Percentiles rank a stretch among this genome's conserved stretches.
These are phyloP conservation scores for Mixia osmundae DNA, from an alignment of 1,284 basidiomycete species.

Conservation along the genomic window DNA sequence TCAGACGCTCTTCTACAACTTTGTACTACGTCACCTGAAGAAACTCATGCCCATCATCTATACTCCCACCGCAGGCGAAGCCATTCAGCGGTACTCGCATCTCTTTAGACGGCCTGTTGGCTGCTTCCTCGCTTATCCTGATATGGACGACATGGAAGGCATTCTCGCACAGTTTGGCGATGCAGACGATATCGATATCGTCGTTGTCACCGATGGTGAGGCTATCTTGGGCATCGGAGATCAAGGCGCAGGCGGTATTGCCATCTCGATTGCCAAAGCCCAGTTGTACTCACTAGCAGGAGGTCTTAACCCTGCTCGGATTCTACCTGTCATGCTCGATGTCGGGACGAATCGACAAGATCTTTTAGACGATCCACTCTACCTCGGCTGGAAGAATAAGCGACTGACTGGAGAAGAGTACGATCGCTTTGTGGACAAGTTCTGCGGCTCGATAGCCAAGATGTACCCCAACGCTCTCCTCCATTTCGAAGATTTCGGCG, in stretches of 20 bases:
- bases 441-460: slow-evolving; percentile 29
- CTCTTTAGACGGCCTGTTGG: slow-evolving; percentile 50
- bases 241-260: slow-evolving; percentile 42
- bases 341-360: slow-evolving; percentile 69
- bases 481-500: slow-evolving; percentile 51
- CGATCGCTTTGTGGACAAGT: slow-evolving; percentile 44
- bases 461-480: slow-evolving; percentile 31
- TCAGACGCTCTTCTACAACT: slow-evolving; percentile 41
- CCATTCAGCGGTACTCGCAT: slow-evolving; percentile 55
- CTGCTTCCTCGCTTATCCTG: slow-evolving; percentile 38
- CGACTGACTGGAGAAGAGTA: slow-evolving; percentile 42
- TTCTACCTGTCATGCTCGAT: slow-evolving; percentile 61
- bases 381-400: slow-evolving; percentile 48
- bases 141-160: slow-evolving; percentile 45
- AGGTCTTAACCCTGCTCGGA: slow-evolving; percentile 45
- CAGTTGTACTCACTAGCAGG: slow-evolving; percentile 68
- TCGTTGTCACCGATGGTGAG: slow-evolving; percentile 44
- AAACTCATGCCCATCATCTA: slow-evolving; percentile 55
- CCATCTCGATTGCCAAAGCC: slow-evolving; percentile 78
- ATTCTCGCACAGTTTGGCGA: slow-evolving; percentile 41
- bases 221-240: slow-evolving; percentile 84
- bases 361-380: slow-evolving; percentile 65
- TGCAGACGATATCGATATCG: slow-evolving; percentile 19
- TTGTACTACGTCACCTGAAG: slow-evolving; percentile 37
- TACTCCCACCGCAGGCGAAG: slow-evolving; percentile 28